Conservation (phyloP, 140 eudicot genomes). For the Erigeron philadelphicus region DNA sequence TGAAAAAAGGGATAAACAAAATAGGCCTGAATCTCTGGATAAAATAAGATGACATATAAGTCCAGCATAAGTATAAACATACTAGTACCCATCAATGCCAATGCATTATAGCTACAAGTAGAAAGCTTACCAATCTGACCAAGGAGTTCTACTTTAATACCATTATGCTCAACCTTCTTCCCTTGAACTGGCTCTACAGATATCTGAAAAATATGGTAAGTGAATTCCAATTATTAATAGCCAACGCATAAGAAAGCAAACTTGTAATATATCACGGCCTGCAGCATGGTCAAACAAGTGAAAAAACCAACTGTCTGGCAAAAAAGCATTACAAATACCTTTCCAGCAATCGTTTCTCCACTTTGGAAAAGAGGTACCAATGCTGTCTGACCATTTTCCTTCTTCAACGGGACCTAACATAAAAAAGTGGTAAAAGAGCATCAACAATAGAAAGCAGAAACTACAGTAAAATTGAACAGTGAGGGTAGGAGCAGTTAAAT, state of each 20-base stretch:
- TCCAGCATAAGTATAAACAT: neutral
- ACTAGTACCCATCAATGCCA: neutral
- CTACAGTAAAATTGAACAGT: constrained; percentile 6
- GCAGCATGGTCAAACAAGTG: neutral
- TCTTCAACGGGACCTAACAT: constrained; percentile 73
- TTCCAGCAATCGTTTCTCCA: constrained; percentile 86
- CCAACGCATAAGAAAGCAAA: neutral
- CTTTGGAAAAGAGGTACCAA: constrained; percentile 94
- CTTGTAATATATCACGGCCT: constrained; percentile 7
- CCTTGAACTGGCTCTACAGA: constrained; percentile 89
- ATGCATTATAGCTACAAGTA: neutral
- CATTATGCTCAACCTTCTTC: constrained; percentile 96
- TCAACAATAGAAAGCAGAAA: constrained; percentile 19
- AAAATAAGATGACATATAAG: neutral
- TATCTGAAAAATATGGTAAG: constrained; percentile 44
- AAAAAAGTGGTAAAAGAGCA: constrained; percentile 11
- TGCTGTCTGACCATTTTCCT: constrained; percentile 86
- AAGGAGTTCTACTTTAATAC: constrained; percentile 89
- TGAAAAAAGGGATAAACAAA: constrained; percentile 7
- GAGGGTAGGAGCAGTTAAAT: neutral
- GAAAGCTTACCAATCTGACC: constrained; percentile 83
- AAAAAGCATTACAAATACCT: constrained; percentile 41
- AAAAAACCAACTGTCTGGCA: constrained; percentile 13
- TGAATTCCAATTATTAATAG: constrained; percentile 8
- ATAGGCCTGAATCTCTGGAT: neutral